phyloP scores from a whole-genome alignment of 75 land plant species.

The Larix kaempferi region DNA sequence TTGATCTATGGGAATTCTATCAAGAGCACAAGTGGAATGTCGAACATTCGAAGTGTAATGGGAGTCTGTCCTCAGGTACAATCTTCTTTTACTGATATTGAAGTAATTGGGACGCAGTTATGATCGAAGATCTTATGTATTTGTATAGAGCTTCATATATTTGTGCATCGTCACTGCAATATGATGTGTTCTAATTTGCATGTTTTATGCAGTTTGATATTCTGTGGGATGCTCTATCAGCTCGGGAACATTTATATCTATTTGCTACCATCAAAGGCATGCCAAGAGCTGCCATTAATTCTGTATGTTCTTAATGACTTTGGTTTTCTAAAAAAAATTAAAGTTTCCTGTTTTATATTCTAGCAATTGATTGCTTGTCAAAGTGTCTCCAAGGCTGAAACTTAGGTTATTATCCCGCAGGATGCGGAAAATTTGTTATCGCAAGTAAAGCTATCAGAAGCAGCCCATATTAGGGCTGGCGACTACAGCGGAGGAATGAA shows the following conservation, averaged over 20 bases:
- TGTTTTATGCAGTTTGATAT: slow-evolving; percentile 74
- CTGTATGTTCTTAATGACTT: slow-evolving; percentile 34
- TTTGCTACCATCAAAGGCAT: slow-evolving; percentile 95
- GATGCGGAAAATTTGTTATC: slow-evolving; percentile 8
- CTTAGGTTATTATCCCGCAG: slow-evolving; percentile 1
- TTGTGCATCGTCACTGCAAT: neutral
- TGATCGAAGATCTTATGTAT: neutral
- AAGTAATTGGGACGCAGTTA: neutral
- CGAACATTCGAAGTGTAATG: slow-evolving; percentile 17
- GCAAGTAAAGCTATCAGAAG: slow-evolving; percentile 10
- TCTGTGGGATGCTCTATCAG: slow-evolving; percentile 85
- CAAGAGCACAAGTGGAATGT: slow-evolving; percentile 17
- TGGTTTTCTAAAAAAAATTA: neutral
- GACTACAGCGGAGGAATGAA: slow-evolving; percentile 35
- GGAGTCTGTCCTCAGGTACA: slow-evolving; percentile 40
- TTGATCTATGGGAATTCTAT: slow-evolving; percentile 26
- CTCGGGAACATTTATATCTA: slow-evolving; percentile 78
- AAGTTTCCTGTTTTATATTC: neutral
- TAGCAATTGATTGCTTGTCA: neutral
- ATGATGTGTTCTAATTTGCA: neutral
- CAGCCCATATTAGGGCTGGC: slow-evolving; percentile 7
- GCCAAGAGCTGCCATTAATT: slow-evolving; percentile 46
- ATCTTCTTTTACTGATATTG: neutral
- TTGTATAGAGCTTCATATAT: too few species aligned
- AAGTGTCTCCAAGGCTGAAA: neutral